Conservation (phyloP, 768 basidiomycete species). For the Lactifluus hygrophoroides region DNA sequence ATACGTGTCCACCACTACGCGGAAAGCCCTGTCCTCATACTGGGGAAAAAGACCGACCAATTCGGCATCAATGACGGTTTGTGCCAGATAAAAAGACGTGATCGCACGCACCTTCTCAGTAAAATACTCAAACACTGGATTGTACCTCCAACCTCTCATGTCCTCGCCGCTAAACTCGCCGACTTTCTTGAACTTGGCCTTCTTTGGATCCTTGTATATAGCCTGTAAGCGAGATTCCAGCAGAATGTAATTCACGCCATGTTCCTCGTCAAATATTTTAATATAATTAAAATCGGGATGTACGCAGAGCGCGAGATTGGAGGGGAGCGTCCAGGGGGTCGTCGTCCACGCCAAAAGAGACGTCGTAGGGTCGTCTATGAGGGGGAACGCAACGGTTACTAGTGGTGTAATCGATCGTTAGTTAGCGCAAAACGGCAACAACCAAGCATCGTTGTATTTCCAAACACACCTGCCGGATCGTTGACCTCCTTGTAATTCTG, state of each 20-base stretch:
- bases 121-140: constrained; percentile 94
- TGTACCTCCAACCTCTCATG: constrained; percentile 94
- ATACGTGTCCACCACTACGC: constrained; percentile 84
- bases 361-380: constrained; percentile 88
- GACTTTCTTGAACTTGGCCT: constrained; percentile 90
- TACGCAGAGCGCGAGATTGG: constrained; percentile 91
- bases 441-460: background rate
- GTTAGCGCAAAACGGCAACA: background rate
- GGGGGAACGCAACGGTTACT: constrained; percentile 89
- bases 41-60: constrained; percentile 30
- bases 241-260: constrained; percentile 82
- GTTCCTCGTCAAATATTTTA: constrained; percentile 90
- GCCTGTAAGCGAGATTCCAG: constrained; percentile 80
- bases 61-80: too few relatives aligned
- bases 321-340: constrained; percentile 96
- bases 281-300: constrained; percentile 94
- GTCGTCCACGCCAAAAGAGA: constrained; percentile 96
- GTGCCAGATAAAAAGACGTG: background rate
- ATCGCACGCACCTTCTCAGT: constrained; percentile 67
- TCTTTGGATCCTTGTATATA: constrained; percentile 94
- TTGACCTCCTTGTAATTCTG: constrained; percentile 86
- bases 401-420: background rate
- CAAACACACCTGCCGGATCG: constrained; percentile 74
- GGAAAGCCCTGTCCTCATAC: constrained; percentile 89
- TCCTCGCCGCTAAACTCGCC: constrained; percentile 83